Conservation (phyloP, 148 eudicot species). For the Chenopodium quinoa region DNA sequence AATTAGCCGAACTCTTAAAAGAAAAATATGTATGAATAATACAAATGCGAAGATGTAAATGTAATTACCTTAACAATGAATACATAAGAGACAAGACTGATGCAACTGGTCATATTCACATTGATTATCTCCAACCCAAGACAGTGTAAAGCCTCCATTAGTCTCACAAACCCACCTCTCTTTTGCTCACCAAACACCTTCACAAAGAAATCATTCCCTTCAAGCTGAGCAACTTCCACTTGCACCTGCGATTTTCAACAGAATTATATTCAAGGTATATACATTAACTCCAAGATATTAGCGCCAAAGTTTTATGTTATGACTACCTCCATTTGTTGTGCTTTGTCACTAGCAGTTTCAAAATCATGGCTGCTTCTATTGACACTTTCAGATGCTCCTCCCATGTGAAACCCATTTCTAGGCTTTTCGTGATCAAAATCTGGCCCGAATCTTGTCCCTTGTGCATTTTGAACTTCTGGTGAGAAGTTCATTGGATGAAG, state of each 20-base stretch:
- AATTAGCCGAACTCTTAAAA: too few relatives aligned
- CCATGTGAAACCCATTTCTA: constrained; percentile 32
- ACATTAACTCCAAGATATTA: neutral
- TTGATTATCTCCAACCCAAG: constrained; percentile 73
- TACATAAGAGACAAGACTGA: constrained; percentile 68
- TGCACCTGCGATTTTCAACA: constrained; percentile 53
- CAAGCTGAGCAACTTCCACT: constrained; percentile 77
- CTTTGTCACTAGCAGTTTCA: constrained; percentile 43
- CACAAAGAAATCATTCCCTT: constrained; percentile 82
- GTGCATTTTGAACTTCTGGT: constrained; percentile 27
- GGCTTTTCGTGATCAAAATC: constrained; percentile 41
- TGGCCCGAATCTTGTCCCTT: constrained; percentile 24
- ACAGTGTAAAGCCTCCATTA: constrained; percentile 71
- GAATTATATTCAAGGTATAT: neutral
- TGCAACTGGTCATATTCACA: constrained; percentile 72
- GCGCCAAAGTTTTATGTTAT: neutral
- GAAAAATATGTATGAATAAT: too few relatives aligned
- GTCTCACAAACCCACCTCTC: constrained; percentile 75
- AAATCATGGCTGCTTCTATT: constrained; percentile 36
- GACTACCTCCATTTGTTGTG: constrained; percentile 87
- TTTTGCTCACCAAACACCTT: constrained; percentile 90
- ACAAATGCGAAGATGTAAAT: neutral
- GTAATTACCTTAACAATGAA: constrained; percentile 74
- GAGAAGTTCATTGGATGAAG: constrained; percentile 28
- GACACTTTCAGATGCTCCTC: constrained; percentile 38